These are phyloP conservation scores for Cercophora sp. DNA, from an alignment of 495 filamentous ascomycete species.

Conservation along the genomic window DNA sequence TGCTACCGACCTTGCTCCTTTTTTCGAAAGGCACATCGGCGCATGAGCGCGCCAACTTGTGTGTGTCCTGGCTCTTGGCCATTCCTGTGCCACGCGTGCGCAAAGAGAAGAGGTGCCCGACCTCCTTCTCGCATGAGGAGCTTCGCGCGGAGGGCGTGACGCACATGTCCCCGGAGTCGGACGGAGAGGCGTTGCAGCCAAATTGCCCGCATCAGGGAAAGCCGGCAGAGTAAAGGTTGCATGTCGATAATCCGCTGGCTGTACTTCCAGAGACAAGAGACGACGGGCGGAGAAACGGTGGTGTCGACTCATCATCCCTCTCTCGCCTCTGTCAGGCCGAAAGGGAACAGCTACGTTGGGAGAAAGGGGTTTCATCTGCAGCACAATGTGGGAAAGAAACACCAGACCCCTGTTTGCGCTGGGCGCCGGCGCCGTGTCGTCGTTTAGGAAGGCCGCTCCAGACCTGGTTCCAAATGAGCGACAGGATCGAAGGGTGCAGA, in stretches of 20 bases:
- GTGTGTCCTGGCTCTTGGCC: constrained; percentile 1
- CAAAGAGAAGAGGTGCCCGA: no score
- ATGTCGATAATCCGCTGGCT: constrained; percentile 4
- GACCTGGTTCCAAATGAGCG: neutral
- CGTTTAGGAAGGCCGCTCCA: constrained; percentile 8
- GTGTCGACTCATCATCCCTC: neutral
- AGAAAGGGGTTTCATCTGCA: constrained; percentile 14
- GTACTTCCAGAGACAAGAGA: neutral
- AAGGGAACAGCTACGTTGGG: constrained; percentile 3
- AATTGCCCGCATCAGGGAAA: constrained; percentile 3
- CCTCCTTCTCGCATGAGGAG: no score
- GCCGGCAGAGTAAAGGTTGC: constrained; percentile 1
- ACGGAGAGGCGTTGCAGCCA: constrained; percentile 1
- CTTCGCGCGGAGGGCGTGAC: constrained; percentile 3
- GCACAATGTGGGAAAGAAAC: neutral
- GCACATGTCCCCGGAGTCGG: constrained; percentile 10
- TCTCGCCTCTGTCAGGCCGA: neutral
- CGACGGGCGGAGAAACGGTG: neutral
- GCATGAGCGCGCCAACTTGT: constrained; percentile 9
- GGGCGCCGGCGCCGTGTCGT: constrained; percentile 10
- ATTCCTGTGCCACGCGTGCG: constrained; percentile 13
- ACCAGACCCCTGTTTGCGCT: constrained; percentile 3
- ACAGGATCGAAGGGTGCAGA: neutral
- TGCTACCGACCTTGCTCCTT: neutral
- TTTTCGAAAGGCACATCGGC: neutral